Percentiles rank a stretch among this genome's conserved stretches.
These are phyloP conservation scores for Aspergillus transmontanensis DNA, from an alignment of 2,329 filamentous ascomycete genomes.

Conservation along the genomic window DNA sequence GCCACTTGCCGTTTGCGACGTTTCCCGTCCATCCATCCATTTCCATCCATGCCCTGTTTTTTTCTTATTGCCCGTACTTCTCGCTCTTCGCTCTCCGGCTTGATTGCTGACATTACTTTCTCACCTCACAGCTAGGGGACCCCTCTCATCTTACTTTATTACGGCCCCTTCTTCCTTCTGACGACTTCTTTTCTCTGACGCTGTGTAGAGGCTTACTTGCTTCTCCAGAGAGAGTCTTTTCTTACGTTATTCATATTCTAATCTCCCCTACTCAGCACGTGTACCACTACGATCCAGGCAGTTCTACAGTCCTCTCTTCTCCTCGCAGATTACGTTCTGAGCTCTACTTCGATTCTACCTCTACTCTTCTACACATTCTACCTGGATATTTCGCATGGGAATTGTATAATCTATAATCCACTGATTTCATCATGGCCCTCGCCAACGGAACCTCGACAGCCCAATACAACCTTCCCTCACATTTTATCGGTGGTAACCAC, in stretches of 20 bases:
- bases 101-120: slow-evolving; percentile 6
- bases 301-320: not conserved
- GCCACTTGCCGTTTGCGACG: slow-evolving; percentile 7
- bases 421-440: slow-evolving; percentile 41
- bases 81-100: not conserved
- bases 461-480: slow-evolving; percentile 79
- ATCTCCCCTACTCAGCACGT: not conserved
- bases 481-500: slow-evolving; percentile 96
- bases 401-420: slow-evolving; percentile 30
- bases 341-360: not conserved
- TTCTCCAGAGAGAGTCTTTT: not conserved
- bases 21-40: not conserved
- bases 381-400: slow-evolving; percentile 26
- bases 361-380: slow-evolving; percentile 9
- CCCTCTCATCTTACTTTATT: not conserved
- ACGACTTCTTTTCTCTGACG: slow-evolving; percentile 2
- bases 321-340: slow-evolving; percentile 6
- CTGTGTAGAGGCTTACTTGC: not conserved
- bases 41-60: no score
- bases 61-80: not conserved
- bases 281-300: slow-evolving; percentile 8
- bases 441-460: slow-evolving; percentile 38
- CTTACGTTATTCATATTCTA: slow-evolving; percentile 7
- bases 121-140: not conserved
- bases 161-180: not conserved